Evolutionary conservation across 139 green algal species (phyloP).

Genomic region (Ostreobium quekettii): DNA sequence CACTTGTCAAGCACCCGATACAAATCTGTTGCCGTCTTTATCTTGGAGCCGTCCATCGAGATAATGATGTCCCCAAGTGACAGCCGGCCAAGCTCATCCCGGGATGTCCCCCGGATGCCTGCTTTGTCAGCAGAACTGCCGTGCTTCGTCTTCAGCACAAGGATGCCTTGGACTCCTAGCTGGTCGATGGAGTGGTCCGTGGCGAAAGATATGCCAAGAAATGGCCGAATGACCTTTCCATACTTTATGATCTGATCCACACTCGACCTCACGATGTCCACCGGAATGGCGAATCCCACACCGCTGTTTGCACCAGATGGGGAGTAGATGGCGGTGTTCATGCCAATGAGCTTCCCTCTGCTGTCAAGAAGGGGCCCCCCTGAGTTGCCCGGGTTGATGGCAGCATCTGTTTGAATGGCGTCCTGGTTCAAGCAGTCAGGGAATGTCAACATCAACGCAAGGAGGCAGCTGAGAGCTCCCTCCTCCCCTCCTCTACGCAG

Average conservation of each 20-base stretch:
- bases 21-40: slow-evolving; percentile 53
- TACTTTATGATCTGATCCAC: slow-evolving; percentile 75
- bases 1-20: slow-evolving; percentile 68
- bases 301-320: slow-evolving; percentile 27
- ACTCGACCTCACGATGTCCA: slow-evolving; percentile 35
- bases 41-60: slow-evolving; percentile 46
- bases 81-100: slow-evolving; percentile 63
- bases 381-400: slow-evolving; percentile 53
- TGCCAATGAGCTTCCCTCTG: slow-evolving; percentile 31
- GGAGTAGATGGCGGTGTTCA: slow-evolving; percentile 51
- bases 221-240: slow-evolving; percentile 58
- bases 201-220: slow-evolving; percentile 86
- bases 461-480: neutral
- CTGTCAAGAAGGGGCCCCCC: slow-evolving; percentile 70
- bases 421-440: too few relatives aligned
- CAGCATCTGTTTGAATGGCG: slow-evolving; percentile 72
- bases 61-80: slow-evolving; percentile 83
- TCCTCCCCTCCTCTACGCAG: neutral
- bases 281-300: slow-evolving; percentile 79
- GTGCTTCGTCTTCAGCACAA: slow-evolving; percentile 66
- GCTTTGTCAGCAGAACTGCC: slow-evolving; percentile 64
- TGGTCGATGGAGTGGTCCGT: slow-evolving; percentile 63
- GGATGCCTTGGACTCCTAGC: slow-evolving; percentile 66
- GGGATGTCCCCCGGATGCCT: slow-evolving; percentile 59
- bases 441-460: neutral